These are phyloP conservation scores for Chaetomium tenue DNA, from an alignment of 495 filamentous ascomycete genomes.

Conservation along the genomic window DNA sequence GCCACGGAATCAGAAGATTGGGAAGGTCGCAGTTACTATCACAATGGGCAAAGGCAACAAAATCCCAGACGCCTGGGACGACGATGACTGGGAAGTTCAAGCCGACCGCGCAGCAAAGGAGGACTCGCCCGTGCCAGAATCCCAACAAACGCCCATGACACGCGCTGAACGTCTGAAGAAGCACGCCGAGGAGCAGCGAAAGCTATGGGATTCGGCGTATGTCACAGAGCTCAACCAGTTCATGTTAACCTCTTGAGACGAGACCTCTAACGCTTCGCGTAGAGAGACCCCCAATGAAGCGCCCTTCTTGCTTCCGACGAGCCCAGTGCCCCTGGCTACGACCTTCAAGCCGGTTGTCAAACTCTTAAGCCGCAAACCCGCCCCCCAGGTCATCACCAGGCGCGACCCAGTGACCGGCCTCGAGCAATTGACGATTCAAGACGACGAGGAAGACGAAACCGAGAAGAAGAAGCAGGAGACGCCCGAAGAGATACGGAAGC, in stretches of 20 bases:
- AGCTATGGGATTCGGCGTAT: slow-evolving; percentile 87
- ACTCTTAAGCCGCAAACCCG: slow-evolving; percentile 78
- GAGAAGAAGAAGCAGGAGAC: slow-evolving; percentile 59
- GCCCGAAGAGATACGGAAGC: slow-evolving; percentile 67
- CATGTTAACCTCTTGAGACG: neutral
- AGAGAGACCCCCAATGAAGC: slow-evolving; percentile 56
- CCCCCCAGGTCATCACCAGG: slow-evolving; percentile 47
- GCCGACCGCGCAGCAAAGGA: slow-evolving; percentile 59
- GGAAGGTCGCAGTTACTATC: neutral
- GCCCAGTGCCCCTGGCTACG: slow-evolving; percentile 66
- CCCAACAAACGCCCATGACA: slow-evolving; percentile 43
- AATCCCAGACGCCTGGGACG: slow-evolving; percentile 80
- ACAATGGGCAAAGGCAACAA: slow-evolving; percentile 54
- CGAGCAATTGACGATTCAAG: slow-evolving; percentile 50
- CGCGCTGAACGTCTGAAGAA: slow-evolving; percentile 75
- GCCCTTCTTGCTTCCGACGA: slow-evolving; percentile 69
- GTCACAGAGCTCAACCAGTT: slow-evolving; percentile 21
- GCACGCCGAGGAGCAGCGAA: slow-evolving; percentile 76
- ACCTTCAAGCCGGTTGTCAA: slow-evolving; percentile 83
- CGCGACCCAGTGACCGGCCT: slow-evolving; percentile 57
- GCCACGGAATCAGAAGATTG: neutral
- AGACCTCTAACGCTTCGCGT: slow-evolving; percentile 16
- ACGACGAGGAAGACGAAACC: slow-evolving; percentile 68
- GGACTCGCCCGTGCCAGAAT: slow-evolving; percentile 48
- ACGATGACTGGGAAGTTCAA: slow-evolving; percentile 81